phyloP scores from a whole-genome alignment of 2,329 filamentous ascomycete species.

The Fusarium armeniacum region DNA sequence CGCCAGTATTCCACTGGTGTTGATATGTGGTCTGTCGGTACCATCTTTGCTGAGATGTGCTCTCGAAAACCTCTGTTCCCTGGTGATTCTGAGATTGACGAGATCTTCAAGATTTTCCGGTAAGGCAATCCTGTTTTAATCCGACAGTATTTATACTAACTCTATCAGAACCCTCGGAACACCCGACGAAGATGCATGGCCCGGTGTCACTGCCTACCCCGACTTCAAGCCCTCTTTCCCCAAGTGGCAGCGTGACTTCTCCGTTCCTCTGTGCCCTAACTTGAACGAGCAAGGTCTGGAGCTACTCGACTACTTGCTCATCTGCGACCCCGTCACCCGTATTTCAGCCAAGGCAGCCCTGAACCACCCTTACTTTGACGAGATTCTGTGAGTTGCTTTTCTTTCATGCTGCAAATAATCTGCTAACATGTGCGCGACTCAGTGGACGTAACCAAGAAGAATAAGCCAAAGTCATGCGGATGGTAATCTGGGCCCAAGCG shows the following conservation, averaged over 20 bases:
- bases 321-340: slow-evolving; percentile 88
- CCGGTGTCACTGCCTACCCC: slow-evolving; percentile 90
- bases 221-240: slow-evolving; percentile 95
- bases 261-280: slow-evolving; percentile 75
- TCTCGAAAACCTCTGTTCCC: slow-evolving; percentile 93
- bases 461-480: neutral
- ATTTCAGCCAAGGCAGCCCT: slow-evolving; percentile 92
- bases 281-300: slow-evolving; percentile 82
- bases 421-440: neutral
- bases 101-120: slow-evolving; percentile 75
- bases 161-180: slow-evolving; percentile 78
- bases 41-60: slow-evolving; percentile 97
- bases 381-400: slow-evolving; percentile 35
- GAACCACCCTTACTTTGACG: slow-evolving; percentile 83
- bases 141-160: neutral
- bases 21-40: slow-evolving; percentile 96
- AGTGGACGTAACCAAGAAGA: slow-evolving; percentile 17
- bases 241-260: slow-evolving; percentile 84
- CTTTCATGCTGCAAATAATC: fast-evolving
- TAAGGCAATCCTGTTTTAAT: slow-evolving; percentile 58
- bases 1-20: slow-evolving; percentile 94
- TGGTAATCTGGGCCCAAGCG: neutral
- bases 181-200: slow-evolving; percentile 85
- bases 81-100: slow-evolving; percentile 78
- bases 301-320: slow-evolving; percentile 77